phyloP scores from a whole-genome alignment of 1,139 yeast genomes.

The Hemisphaericaspora lyxosophila region DNA sequence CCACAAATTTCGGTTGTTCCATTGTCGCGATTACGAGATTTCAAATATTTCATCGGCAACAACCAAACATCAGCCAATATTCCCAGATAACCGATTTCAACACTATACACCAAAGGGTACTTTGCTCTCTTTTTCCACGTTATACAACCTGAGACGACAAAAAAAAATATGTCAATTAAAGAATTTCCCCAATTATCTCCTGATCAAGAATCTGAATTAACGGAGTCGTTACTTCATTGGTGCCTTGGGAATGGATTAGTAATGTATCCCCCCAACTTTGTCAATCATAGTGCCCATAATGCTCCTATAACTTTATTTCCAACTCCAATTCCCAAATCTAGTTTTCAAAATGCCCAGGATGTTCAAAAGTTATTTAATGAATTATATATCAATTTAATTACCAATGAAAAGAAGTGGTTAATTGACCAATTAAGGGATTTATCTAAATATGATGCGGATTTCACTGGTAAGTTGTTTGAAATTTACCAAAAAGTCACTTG shows the following conservation, averaged over 20 bases:
- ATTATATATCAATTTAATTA: slow-evolving; percentile 67
- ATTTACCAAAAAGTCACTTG: slow-evolving; percentile 44
- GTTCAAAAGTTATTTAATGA: slow-evolving; percentile 74
- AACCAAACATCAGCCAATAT: too few relatives aligned
- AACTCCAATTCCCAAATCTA: slow-evolving; percentile 73
- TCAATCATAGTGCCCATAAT: slow-evolving; percentile 47
- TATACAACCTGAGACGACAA: too few relatives aligned
- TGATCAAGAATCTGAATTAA: slow-evolving; percentile 26
- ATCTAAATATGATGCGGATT: slow-evolving; percentile 63
- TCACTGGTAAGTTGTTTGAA: slow-evolving; percentile 77
- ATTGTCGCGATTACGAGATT: neutral
- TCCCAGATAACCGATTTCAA: too few relatives aligned
- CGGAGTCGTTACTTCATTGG: slow-evolving; percentile 67
- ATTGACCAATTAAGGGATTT: slow-evolving; percentile 52
- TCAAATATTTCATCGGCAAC: too few relatives aligned
- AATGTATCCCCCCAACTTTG: slow-evolving; percentile 67
- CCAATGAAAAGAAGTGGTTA: slow-evolving; percentile 58
- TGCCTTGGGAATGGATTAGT: slow-evolving; percentile 73
- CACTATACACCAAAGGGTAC: too few relatives aligned
- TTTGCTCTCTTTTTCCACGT: neutral
- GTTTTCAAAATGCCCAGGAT: slow-evolving; percentile 63
- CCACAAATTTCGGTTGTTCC: neutral
- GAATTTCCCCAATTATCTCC: slow-evolving; percentile 33
- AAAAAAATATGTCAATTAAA: slow-evolving; percentile 16
- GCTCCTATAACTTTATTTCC: slow-evolving; percentile 93